phyloP scores from a whole-genome alignment of 768 basidiomycete genomes.

The Suillus lakei region DNA sequence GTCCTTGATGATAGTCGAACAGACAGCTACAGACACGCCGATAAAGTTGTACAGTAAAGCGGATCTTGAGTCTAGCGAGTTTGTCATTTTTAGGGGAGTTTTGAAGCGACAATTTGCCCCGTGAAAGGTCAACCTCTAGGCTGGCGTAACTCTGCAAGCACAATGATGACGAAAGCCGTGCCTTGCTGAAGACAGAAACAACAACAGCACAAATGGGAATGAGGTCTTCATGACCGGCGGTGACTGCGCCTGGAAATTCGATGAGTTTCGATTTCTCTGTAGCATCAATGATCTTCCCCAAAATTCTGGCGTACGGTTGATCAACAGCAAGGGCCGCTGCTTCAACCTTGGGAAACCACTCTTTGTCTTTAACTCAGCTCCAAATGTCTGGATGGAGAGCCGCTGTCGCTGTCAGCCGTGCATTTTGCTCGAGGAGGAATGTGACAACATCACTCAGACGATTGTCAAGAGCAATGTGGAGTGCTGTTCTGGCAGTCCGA shows the following conservation, averaged over 20 bases:
- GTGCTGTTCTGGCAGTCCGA: background rate
- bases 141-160: too few species aligned
- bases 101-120: background rate
- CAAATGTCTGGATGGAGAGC: background rate
- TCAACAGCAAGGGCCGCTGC: background rate
- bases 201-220: background rate
- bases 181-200: background rate
- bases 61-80: background rate
- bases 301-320: background rate
- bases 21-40: background rate
- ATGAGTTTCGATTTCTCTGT: background rate
- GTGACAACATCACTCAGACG: background rate
- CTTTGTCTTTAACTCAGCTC: background rate
- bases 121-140: background rate
- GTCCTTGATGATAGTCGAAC: background rate
- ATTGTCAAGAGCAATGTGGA: background rate
- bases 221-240: too few species aligned
- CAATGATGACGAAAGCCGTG: too few species aligned
- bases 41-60: background rate
- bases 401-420: background rate
- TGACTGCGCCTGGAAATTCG: background rate
- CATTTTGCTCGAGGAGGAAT: background rate
- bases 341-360: background rate
- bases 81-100: background rate
- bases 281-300: background rate